These are phyloP conservation scores for Recurvomyces mirabilis DNA, from an alignment of 495 filamentous ascomycete genomes.

Conservation along the genomic window DNA sequence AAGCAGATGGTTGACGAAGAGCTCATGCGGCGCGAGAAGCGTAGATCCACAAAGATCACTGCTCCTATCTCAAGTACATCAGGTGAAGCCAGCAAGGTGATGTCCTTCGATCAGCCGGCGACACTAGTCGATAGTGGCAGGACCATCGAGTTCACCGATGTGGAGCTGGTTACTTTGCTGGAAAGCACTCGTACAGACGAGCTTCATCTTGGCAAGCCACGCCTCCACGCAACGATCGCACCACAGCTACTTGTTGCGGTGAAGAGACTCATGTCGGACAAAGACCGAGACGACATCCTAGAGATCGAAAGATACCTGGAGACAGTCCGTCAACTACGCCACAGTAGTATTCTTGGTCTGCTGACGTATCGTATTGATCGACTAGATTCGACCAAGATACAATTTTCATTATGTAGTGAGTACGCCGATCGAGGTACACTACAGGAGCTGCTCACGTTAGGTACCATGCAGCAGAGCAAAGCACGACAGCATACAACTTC, in stretches of 20 bases:
- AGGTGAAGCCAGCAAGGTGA: neutral
- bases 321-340: constrained; percentile 56
- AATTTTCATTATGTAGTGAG: constrained; percentile 68
- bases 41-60: constrained; percentile 6
- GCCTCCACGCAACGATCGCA: neutral
- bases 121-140: neutral
- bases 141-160: constrained; percentile 1
- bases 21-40: constrained; percentile 48
- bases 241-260: constrained; percentile 8
- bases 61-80: neutral
- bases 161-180: constrained; percentile 2
- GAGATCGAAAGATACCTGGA: constrained; percentile 60
- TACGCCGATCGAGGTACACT: constrained; percentile 73
- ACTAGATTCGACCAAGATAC: constrained; percentile 44
- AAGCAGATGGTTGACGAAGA: constrained; percentile 69
- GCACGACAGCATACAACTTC: constrained; percentile 78
- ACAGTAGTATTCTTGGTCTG: constrained; percentile 66
- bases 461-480: constrained; percentile 56
- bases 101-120: constrained; percentile 14
- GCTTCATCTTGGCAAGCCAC: constrained; percentile 1
- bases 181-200: neutral
- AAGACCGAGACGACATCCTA: constrained; percentile 38
- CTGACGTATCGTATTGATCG: constrained; percentile 65
- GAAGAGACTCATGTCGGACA: constrained; percentile 1
- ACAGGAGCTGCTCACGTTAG: constrained; percentile 66